phyloP scores from a whole-genome alignment of 148 eudicot genomes.

The Mesembryanthemum crystallinum region DNA sequence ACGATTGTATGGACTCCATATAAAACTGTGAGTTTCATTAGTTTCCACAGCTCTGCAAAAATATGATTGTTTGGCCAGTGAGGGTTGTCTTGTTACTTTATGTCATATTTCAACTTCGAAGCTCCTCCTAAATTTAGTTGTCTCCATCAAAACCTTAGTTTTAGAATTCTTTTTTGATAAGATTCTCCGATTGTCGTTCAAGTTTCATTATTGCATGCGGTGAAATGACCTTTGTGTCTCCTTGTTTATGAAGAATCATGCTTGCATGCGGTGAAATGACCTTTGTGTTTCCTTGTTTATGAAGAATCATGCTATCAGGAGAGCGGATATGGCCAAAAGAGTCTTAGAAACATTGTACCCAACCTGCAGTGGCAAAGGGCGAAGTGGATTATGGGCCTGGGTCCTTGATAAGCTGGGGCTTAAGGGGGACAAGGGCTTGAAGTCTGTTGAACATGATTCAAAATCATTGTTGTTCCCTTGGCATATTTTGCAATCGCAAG shows the following conservation, averaged over 20 bases:
- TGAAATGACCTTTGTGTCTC: conserved; percentile 10
- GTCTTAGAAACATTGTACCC: conserved; percentile 77
- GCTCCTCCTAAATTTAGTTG: neutral
- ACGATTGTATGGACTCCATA: neutral
- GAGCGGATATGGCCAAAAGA: conserved; percentile 81
- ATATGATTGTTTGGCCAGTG: neutral
- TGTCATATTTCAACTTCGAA: neutral
- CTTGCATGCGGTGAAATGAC: conserved; percentile 8
- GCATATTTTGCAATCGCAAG: conserved; percentile 66
- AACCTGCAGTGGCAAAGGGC: conserved; percentile 33
- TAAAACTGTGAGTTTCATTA: neutral
- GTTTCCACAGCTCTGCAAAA: neutral
- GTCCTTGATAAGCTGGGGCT: conserved; percentile 53
- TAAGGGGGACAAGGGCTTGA: conserved; percentile 25
- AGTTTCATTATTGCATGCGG: neutral
- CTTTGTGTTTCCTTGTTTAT: conserved; percentile 26
- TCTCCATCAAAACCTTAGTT: neutral
- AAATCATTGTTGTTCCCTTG: conserved; percentile 69
- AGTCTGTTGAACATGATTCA: conserved; percentile 45
- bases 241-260: too few species aligned
- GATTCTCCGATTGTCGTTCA: neutral
- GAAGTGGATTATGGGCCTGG: conserved; percentile 61
- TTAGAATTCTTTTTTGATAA: neutral
- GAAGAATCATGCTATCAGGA: conserved; percentile 95
- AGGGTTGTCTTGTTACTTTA: neutral